Evolutionary conservation across 768 basidiomycete species (phyloP).

Genomic region (Termitomyces titanicus): DNA sequence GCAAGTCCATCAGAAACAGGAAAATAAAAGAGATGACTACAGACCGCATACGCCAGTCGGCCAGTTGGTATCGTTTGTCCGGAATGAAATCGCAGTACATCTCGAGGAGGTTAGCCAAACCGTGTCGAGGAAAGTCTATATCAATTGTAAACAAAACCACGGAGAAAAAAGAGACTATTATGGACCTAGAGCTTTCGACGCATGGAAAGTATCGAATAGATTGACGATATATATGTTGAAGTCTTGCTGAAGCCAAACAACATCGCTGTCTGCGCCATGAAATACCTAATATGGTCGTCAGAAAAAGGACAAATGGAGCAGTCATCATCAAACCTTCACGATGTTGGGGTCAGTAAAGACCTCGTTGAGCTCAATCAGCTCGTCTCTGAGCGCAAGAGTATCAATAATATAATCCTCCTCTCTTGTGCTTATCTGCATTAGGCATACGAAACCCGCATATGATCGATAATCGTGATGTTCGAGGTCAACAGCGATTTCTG

Average conservation of each 20-base stretch:
- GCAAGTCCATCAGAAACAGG: neutral
- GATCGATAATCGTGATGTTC: slow-evolving; percentile 91
- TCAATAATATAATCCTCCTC: slow-evolving; percentile 88
- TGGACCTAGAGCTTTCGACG: slow-evolving; percentile 77
- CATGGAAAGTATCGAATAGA: slow-evolving; percentile 97
- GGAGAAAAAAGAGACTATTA: neutral
- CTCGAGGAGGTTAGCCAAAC: slow-evolving; percentile 78
- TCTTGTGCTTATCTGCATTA: slow-evolving; percentile 90
- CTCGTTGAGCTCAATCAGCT: slow-evolving; percentile 72
- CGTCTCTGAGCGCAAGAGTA: slow-evolving; percentile 67
- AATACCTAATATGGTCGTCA: slow-evolving; percentile 57
- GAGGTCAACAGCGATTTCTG: slow-evolving; percentile 89
- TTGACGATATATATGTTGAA: slow-evolving; percentile 93
- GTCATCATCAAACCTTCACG: slow-evolving; percentile 57
- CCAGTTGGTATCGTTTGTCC: slow-evolving; percentile 95
- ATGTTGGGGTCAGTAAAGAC: slow-evolving; percentile 82
- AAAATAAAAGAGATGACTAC: slow-evolving; percentile 12
- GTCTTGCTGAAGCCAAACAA: slow-evolving; percentile 95
- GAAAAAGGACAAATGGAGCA: neutral
- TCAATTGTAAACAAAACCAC: neutral
- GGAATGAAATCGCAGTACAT: slow-evolving; percentile 88
- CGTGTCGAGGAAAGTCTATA: slow-evolving; percentile 78
- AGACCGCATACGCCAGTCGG: slow-evolving; percentile 94
- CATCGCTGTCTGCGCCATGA: slow-evolving; percentile 92
- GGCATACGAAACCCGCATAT: slow-evolving; percentile 83